Percentiles rank a stretch among this genome's conserved stretches.
Evolutionary conservation across 805 yeast species (phyloP).

Genomic region (Ogataea siamensis): DNA sequence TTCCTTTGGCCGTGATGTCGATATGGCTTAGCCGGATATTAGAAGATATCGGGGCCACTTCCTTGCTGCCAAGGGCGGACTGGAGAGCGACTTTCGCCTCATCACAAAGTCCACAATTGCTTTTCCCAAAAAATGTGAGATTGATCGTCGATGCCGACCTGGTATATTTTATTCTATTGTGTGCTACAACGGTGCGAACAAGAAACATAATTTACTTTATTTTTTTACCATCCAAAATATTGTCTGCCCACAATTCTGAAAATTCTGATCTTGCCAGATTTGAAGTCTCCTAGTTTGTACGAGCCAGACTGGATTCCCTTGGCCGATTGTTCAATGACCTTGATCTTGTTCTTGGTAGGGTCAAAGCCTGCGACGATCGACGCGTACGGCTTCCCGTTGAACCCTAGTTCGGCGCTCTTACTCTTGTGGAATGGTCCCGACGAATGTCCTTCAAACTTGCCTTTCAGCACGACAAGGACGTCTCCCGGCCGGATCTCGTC

Average conservation of each 20-base stretch:
- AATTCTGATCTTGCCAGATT: conserved; percentile 73
- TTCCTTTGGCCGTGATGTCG: conserved; percentile 59
- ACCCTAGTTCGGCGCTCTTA: conserved; percentile 52
- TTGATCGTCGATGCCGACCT: conserved; percentile 16
- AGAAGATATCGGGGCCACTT: conserved; percentile 20
- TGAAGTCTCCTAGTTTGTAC: conserved; percentile 69
- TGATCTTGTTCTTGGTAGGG: conserved; percentile 62
- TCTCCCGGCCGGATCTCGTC: conserved; percentile 83
- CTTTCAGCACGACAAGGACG: conserved; percentile 70
- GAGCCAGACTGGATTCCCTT: conserved; percentile 59
- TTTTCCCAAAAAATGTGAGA: conserved; percentile 65
- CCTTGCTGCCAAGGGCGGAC: conserved; percentile 37
- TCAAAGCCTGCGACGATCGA: conserved; percentile 76
- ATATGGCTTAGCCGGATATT: conserved; percentile 40
- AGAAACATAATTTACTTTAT: conserved; percentile 5
- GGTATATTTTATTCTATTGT: background rate
- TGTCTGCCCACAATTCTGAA: conserved; percentile 76
- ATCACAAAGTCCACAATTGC: conserved; percentile 65
- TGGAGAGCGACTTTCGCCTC: conserved; percentile 56
- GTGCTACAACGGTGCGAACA: conserved; percentile 2
- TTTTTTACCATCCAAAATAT: conserved; percentile 63
- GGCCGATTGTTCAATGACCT: conserved; percentile 57
- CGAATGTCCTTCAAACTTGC: conserved; percentile 66
- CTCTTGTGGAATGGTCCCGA: conserved; percentile 34
- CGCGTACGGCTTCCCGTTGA: conserved; percentile 47